Base-by-base conservation (phyloP, 441 rosid genomes). In the Adansonia rubrostipa region DNA sequence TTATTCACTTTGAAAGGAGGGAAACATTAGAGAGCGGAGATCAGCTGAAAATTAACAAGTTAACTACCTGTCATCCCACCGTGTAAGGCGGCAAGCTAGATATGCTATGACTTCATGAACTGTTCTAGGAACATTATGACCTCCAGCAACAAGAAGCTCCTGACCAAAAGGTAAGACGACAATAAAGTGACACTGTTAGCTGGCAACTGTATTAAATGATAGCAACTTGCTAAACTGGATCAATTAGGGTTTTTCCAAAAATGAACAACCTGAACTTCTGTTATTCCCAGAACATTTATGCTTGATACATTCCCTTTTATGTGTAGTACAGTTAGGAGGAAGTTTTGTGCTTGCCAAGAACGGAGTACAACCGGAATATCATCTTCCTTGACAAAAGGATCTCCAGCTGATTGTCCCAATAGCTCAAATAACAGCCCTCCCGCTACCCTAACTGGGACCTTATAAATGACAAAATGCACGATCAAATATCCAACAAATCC, bases 401-500 rank as follows among this genome's bases (percentile, higher is more conserved):
- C 98, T n/a, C 99, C 99, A 7, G 82, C 96, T 62, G 98, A 96
- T 82, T 96, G 99, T 64, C 99, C 99, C 86, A 94, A 84, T 9
- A 96, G 95, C 87, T 96, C 99, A 88, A 96, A 96, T 77, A 96
- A 81, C 20, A 96, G 88, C 50, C 99, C 99, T 82, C 99, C 99
- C 63, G 97, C 96, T 68, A 94, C 99, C 85, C 98, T 92, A 69
- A 96, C 99, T 0, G 99, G 99, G 67, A 96, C 98, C 97, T 71
- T 40, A 81, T 56, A 79, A 71, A 79, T 40, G 48, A 73, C n/a
- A 13, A 74, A 71, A 82, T 45, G 14, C 53, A 74, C 33, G 7
- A 71, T 50, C 53, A 78, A 71, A 56, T 36, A 57, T 28, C 74
- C 63, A 74, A 78, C 7, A 73, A 66, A 78, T 68, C 22, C 47